Percentiles rank a stretch among this genome's conserved stretches.
phyloP scores from a whole-genome alignment of 768 basidiomycete species.

The Lactarius sp. region DNA sequence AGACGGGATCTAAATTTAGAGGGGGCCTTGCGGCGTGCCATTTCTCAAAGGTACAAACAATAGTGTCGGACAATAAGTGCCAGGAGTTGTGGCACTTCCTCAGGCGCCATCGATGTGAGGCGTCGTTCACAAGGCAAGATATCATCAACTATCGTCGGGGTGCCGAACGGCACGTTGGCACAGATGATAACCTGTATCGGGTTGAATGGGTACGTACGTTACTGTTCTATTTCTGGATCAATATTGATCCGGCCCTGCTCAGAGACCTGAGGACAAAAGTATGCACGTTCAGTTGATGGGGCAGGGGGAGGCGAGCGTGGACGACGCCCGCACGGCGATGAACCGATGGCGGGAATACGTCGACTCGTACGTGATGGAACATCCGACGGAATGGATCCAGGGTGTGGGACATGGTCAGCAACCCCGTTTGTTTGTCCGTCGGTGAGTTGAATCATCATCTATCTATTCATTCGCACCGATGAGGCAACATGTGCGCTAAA shows the following conservation, averaged over 20 bases:
- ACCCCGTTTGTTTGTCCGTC: constrained; percentile 27
- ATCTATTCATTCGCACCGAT: not conserved
- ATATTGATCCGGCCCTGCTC: constrained; percentile 20
- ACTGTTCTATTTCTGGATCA: not conserved
- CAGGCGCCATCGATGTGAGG: constrained; percentile 54
- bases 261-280: constrained; percentile 52
- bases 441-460: not conserved
- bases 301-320: constrained; percentile 59
- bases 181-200: constrained; percentile 72
- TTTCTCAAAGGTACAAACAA: constrained; percentile 68
- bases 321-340: constrained; percentile 44
- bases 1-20: not conserved
- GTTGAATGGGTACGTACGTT: constrained; percentile 68
- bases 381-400: constrained; percentile 69
- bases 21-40: not conserved
- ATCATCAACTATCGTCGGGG: constrained; percentile 73
- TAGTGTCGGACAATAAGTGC: constrained; percentile 77
- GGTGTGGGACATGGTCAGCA: constrained; percentile 35
- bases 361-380: constrained; percentile 63
- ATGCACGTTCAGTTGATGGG: constrained; percentile 61
- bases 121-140: constrained; percentile 54
- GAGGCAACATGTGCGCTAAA: constrained; percentile 11
- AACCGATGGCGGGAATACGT: constrained; percentile 72
- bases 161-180: constrained; percentile 69
- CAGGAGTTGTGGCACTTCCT: constrained; percentile 81